phyloP scores from a whole-genome alignment of 805 yeast genomes.

The Cyberlindnera maclurae region DNA sequence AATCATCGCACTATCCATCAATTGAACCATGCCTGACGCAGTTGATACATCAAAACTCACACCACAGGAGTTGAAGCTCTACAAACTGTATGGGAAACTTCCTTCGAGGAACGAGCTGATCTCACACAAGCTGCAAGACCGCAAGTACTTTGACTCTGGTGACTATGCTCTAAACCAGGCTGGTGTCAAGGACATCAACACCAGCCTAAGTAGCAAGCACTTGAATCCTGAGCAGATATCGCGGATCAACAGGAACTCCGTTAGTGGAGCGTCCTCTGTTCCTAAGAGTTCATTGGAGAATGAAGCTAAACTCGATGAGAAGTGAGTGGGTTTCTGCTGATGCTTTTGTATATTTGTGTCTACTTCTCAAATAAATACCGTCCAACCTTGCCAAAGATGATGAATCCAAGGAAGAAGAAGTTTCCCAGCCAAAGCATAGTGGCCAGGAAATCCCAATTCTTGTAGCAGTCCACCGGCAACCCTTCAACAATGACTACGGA shows the following conservation, averaged over 20 bases:
- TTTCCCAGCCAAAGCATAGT: constrained; percentile 50
- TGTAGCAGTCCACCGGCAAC: constrained; percentile 54
- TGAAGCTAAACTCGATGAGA: constrained; percentile 28
- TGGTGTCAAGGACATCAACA: constrained; percentile 32
- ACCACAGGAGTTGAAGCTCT: constrained; percentile 75
- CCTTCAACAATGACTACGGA: constrained; percentile 23
- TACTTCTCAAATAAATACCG: constrained; percentile 36
- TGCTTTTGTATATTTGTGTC: background rate
- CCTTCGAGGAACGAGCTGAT: constrained; percentile 77
- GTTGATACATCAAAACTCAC: constrained; percentile 52
- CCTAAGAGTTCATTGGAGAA: constrained; percentile 46
- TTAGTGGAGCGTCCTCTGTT: constrained; percentile 42
- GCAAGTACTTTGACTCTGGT: constrained; percentile 90
- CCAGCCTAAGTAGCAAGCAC: constrained; percentile 17
- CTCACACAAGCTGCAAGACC: constrained; percentile 70
- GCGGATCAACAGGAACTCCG: constrained; percentile 52
- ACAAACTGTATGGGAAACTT: constrained; percentile 75
- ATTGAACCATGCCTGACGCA: constrained; percentile 27
- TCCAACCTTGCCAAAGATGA: constrained; percentile 65
- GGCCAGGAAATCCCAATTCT: constrained; percentile 34
- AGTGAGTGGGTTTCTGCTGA: background rate
- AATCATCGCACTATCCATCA: constrained; percentile 15
- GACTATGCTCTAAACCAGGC: constrained; percentile 84
- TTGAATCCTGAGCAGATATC: constrained; percentile 41
- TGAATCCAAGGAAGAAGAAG: constrained; percentile 57